phyloP scores from a whole-genome alignment of 106 monocot species.

The Allium cepa region DNA sequence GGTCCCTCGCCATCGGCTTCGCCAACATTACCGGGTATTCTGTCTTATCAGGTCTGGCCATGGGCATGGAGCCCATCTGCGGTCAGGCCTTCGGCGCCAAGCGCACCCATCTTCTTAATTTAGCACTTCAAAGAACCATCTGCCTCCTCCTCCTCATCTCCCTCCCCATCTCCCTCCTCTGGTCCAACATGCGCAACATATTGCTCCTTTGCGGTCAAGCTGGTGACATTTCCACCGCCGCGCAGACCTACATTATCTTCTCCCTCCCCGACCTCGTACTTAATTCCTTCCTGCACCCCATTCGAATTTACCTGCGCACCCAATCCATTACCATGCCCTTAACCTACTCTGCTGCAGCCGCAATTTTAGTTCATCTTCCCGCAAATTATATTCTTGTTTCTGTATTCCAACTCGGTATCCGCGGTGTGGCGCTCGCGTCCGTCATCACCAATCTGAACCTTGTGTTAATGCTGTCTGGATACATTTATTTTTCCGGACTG shows the following conservation, averaged over 20 bases:
- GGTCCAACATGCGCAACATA: constrained; percentile 33
- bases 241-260: constrained; percentile 49
- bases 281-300: constrained; percentile 65
- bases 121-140: constrained; percentile 48
- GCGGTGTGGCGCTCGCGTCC: constrained; percentile 58
- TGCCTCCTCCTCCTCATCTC: constrained; percentile 36
- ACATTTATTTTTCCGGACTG: constrained; percentile 49
- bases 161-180: constrained; percentile 50
- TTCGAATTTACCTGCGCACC: constrained; percentile 67
- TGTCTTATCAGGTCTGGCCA: constrained; percentile 72
- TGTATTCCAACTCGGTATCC: constrained; percentile 44
- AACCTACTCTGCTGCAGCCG: constrained; percentile 43
- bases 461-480: constrained; percentile 34
- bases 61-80: constrained; percentile 94
- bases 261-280: constrained; percentile 67
- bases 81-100: constrained; percentile 76
- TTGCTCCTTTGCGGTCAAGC: constrained; percentile 64
- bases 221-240: constrained; percentile 31
- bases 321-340: constrained; percentile 72
- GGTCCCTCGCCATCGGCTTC: constrained; percentile 81
- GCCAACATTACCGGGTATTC: constrained; percentile 97
- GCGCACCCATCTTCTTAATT: constrained; percentile 36
- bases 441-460: constrained; percentile 58
- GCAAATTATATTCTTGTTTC: constrained; percentile 68
- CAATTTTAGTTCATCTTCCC: constrained; percentile 54